Conservation (phyloP, 1,284 basidiomycete species). For the Pterula multifida region DNA sequence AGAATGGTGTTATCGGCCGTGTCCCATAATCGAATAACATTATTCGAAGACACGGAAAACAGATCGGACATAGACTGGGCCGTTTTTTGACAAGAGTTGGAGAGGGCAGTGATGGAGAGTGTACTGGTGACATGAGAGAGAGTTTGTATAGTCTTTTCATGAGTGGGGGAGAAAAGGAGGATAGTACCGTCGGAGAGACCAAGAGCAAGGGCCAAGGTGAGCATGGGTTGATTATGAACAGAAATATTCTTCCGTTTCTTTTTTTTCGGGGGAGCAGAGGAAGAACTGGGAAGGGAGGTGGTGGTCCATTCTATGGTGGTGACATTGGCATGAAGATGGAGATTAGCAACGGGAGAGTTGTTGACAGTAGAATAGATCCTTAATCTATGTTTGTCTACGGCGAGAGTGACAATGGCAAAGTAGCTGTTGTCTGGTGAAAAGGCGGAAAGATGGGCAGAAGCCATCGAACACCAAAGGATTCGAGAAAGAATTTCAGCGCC, state of each 20-base stretch:
- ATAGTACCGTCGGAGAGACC: slow-evolving; percentile 48
- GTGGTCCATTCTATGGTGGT: slow-evolving; percentile 41
- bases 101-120: not conserved
- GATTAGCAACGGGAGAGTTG: slow-evolving; percentile 43
- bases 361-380: slow-evolving; percentile 53
- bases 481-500: not conserved
- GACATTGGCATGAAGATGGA: slow-evolving; percentile 42
- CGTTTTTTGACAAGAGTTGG: not conserved
- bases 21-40: slow-evolving; percentile 46
- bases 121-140: slow-evolving; percentile 43
- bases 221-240: slow-evolving; percentile 11
- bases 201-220: slow-evolving; percentile 29
- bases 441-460: slow-evolving; percentile 35
- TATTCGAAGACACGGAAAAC: slow-evolving; percentile 39
- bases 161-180: slow-evolving; percentile 43
- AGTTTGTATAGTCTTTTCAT: slow-evolving; percentile 40
- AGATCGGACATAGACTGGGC: slow-evolving; percentile 23
- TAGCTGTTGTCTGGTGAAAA: slow-evolving; percentile 50
- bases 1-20: slow-evolving; percentile 33
- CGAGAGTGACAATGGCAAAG: slow-evolving; percentile 56
- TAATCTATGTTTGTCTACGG: slow-evolving; percentile 64
- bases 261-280: slow-evolving; percentile 14
- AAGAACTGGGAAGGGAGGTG: slow-evolving; percentile 6
- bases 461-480: slow-evolving; percentile 1
- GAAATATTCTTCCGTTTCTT: slow-evolving; percentile 31